Conservation (phyloP, 179 eudicot species). For the Amaranthus tricolor region DNA sequence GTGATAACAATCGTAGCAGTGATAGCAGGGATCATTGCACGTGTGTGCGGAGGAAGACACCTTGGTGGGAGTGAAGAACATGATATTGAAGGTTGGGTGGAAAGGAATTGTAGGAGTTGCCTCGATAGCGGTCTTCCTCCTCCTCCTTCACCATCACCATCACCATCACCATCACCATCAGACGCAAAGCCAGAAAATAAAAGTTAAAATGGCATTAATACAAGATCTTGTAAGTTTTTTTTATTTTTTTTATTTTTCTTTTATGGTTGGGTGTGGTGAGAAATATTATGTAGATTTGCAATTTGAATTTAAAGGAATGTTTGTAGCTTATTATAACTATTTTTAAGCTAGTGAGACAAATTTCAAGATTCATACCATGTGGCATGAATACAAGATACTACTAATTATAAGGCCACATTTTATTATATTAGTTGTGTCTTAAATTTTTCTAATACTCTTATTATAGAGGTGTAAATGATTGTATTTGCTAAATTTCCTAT, state of each 20-base stretch:
- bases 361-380: conserved; percentile 8
- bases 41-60: conserved; percentile 64
- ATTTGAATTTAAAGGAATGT: neutral
- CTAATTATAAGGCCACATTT: no score
- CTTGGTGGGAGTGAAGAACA: conserved; percentile 52
- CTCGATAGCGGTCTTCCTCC: conserved; percentile 54
- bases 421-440: no score
- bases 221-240: no score
- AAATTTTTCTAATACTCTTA: no score
- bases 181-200: neutral
- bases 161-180: conserved; percentile 19
- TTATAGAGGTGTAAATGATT: no score
- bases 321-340: neutral
- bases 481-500: no score
- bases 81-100: conserved; percentile 74
- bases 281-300: neutral
- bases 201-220: conserved; percentile 8
- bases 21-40: conserved; percentile 63
- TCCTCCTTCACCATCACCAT: conserved; percentile 34
- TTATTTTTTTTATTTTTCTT: no score
- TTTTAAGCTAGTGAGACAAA: neutral
- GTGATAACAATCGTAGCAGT: conserved; percentile 60
- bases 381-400: no score
- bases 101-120: conserved; percentile 59
- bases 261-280: neutral